A percentile compares a stretch with the other conserved stretches of the same genome.
Evolutionary conservation across 164 flowering plant genomes (phyloP).

Genomic region (Vitis rupestris): DNA sequence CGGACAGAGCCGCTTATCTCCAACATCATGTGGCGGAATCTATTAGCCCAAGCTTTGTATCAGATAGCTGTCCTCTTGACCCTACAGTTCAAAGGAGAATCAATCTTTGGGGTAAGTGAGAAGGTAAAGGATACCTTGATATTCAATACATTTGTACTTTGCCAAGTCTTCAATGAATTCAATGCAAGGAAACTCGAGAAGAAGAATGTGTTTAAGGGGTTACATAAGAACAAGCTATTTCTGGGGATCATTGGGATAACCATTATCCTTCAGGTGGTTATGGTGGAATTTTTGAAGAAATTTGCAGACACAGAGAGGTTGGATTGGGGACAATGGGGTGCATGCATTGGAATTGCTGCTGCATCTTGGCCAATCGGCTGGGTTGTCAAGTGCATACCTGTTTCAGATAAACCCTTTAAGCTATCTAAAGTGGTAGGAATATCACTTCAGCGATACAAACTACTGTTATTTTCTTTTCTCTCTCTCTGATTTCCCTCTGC

Average conservation of each 20-base stretch:
- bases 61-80: slow-evolving; percentile 44
- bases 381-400: slow-evolving; percentile 52
- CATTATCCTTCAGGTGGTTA: slow-evolving; percentile 43
- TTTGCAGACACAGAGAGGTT: slow-evolving; percentile 57
- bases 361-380: slow-evolving; percentile 55
- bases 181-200: slow-evolving; percentile 47
- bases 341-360: slow-evolving; percentile 38
- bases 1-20: slow-evolving; percentile 54
- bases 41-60: slow-evolving; percentile 50
- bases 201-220: slow-evolving; percentile 44
- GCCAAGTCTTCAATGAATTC: slow-evolving; percentile 63
- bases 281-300: slow-evolving; percentile 52
- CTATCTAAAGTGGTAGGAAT: no score
- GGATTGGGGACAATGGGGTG: slow-evolving; percentile 58
- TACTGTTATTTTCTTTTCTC: no score
- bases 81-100: slow-evolving; percentile 45
- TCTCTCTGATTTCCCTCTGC: no score
- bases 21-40: slow-evolving; percentile 71
- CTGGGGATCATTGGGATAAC: slow-evolving; percentile 41
- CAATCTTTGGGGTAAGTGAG: slow-evolving; percentile 34
- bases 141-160: slow-evolving; percentile 57
- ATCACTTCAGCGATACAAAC: no score
- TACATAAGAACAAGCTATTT: slow-evolving; percentile 42
- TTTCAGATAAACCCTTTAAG: slow-evolving; percentile 32
- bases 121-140: slow-evolving; percentile 47